Evolutionary conservation across 306 rosid genomes (phyloP), one percentile per base, ranked within the genome.

Genomic region (Rubus parviflorus): DNA sequence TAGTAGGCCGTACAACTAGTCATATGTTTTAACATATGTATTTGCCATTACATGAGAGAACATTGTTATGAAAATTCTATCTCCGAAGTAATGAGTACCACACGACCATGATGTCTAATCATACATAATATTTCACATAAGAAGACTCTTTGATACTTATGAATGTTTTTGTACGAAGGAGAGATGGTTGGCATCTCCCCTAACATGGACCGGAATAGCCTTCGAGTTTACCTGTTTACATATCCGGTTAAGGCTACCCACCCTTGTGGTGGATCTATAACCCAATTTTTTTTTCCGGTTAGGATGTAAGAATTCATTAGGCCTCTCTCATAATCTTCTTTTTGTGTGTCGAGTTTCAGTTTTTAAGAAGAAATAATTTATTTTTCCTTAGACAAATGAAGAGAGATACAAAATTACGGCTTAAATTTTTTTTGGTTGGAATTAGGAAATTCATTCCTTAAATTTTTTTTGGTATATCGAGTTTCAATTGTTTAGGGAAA

Each of bases 101-200:
- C 2, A 57, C 1, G 63, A 22, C 63, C 63, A 57, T 20, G 16
- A 57, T 57, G 63, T 22, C 63, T 57, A 30, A 30, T 30, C 35
- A 30, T 0, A 30, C 35, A 30, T 30, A 30, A 30, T 30, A 30
- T 30, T 30, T 30, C 35, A 30, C 35, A 30, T 1, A 30, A 30
- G 35, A 30, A 30, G 35, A 30, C 35, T 30, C 35, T 30, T 30
- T 30, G 35, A 30, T 30, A 30, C 35, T 30, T 30, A 30, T 30
- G 35, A 30, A 30, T 30, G 35, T 30, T 30, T 30, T 30, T 30
- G 1, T 0, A 0, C 3, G 68, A 82, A 75, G 80, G 88, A 82
- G 86, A 85, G 86, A 82, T 77, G 86, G 84, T 85, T 85, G 88
- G 83, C 86, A 85, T 85, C 84, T 82, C 86, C 86, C 88, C 82